Evolutionary conservation across 805 yeast species (phyloP).

Genomic region (Lipomyces kockii): DNA sequence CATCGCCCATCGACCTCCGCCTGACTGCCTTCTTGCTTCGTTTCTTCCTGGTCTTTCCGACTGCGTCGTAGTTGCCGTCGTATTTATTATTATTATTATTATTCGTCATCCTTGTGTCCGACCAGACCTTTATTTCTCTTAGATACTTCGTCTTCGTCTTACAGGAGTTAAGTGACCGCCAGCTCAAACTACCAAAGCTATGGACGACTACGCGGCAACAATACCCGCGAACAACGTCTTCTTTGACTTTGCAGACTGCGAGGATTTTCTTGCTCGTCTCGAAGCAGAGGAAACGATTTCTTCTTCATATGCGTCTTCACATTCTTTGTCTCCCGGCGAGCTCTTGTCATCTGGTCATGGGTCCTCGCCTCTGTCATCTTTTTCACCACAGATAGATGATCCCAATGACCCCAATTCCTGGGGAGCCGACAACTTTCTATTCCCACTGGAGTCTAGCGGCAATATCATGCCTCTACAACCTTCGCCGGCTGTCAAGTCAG

Average conservation of each 20-base stretch:
- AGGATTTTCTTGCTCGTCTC: slow-evolving; percentile 39
- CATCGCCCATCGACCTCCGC: neutral
- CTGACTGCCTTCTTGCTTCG: neutral
- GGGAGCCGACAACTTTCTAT: slow-evolving; percentile 28
- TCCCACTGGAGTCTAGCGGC: slow-evolving; percentile 24
- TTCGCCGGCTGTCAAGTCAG: slow-evolving; percentile 2
- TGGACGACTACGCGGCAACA: slow-evolving; percentile 24
- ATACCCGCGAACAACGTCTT: slow-evolving; percentile 11
- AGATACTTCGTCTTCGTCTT: neutral
- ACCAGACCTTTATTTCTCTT: neutral
- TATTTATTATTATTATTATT: neutral
- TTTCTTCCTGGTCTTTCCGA: neutral
- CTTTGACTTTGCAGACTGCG: slow-evolving; percentile 40
- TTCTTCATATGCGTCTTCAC: slow-evolving; percentile 26
- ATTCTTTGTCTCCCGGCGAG: slow-evolving; percentile 32
- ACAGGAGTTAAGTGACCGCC: no score
- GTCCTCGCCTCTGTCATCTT: slow-evolving; percentile 34
- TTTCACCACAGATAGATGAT: slow-evolving; percentile 21
- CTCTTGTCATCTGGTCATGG: slow-evolving; percentile 32
- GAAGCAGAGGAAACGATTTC: slow-evolving; percentile 33
- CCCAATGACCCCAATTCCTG: slow-evolving; percentile 26
- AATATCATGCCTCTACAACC: neutral
- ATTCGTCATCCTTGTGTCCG: neutral
- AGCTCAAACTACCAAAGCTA: neutral
- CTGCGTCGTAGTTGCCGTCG: neutral